Evolutionary conservation across 257 asterid genomes (phyloP), one percentile per base, ranked within the genome.

Genomic region (Ophiorrhiza pumila): DNA sequence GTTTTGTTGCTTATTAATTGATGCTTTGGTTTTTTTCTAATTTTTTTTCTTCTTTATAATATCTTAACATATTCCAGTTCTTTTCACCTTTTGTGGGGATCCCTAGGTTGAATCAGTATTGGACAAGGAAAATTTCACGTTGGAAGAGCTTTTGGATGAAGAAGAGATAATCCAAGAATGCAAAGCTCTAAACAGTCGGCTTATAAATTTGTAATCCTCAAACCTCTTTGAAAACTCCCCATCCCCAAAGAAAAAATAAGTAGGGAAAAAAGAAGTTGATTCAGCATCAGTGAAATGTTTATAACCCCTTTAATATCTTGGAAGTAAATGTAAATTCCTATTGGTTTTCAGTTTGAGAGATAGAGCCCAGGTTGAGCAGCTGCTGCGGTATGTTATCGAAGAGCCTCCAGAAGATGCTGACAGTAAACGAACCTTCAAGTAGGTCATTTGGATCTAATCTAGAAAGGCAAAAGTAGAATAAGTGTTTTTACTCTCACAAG

Each of bases 151-250:
- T 77, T 83, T 95, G 89, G 99, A 95, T 72, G 99, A 90, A 81
- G 99, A 95, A 82, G 99, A 95, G 86, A 90, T 90, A 76, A 92
- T 95, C 76, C 99, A 95, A 90, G 99, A 95, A 80, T 95, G 99
- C 98, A 95, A 95, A 84, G 95, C 96, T 74, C 82, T 95, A 71
- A 95, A 95, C 87, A 86, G 96, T 65, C 97, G 99, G 72, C 99
- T 95, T 60, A 89, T 95, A 79, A 95, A 95, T 82, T 95, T 95
- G 99, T 95, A 95, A 72, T 76, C 2, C 42, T 42, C 69, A 55
- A 35, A n/a, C n/a, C n/a, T n/a, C n/a, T n/a, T n/a, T n/a, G 27
- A 7, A 61, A 25, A 2, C 14, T 8, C 32, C 53, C 18, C 18
- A 2, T 17, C 8, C 64, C 37, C 49, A 31, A 56, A 25, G 7